phyloP scores from a whole-genome alignment of 1,284 basidiomycete species.

The Grifola frondosa region DNA sequence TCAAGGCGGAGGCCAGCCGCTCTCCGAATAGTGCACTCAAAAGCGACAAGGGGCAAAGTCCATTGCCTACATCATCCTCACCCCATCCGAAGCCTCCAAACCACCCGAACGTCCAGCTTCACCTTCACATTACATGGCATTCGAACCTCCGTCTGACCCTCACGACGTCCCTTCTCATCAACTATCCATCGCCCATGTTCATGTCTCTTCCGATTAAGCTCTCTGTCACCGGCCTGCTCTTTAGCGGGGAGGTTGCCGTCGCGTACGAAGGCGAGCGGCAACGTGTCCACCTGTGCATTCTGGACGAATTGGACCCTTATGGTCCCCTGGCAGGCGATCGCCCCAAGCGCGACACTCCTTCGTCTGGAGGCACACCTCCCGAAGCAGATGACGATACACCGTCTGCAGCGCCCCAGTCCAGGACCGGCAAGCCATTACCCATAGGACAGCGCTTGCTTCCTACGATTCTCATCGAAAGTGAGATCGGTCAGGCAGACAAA shows the following conservation, averaged over 20 bases:
- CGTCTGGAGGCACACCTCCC: slow-evolving; percentile 29
- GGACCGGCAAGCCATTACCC: slow-evolving; percentile 58
- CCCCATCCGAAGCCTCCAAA: slow-evolving; percentile 29
- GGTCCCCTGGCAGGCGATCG: slow-evolving; percentile 58
- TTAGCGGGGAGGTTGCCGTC: slow-evolving; percentile 84
- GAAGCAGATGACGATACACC: slow-evolving; percentile 41
- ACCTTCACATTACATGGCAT: slow-evolving; percentile 73
- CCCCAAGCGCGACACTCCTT: slow-evolving; percentile 44
- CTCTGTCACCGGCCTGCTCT: slow-evolving; percentile 83
- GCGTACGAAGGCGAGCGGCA: slow-evolving; percentile 86
- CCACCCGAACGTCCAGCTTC: slow-evolving; percentile 74
- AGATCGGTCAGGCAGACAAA: slow-evolving; percentile 95
- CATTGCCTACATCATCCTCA: slow-evolving; percentile 7
- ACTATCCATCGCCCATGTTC: slow-evolving; percentile 93
- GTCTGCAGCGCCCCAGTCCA: slow-evolving; percentile 28
- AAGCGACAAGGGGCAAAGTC: neutral
- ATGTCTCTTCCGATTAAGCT: slow-evolving; percentile 96
- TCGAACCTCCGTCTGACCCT: slow-evolving; percentile 81
- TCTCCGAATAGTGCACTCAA: slow-evolving; percentile 3
- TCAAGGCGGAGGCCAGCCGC: slow-evolving; percentile 5
- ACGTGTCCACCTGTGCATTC: slow-evolving; percentile 84
- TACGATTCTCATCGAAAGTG: slow-evolving; percentile 91
- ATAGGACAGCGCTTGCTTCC: slow-evolving; percentile 87
- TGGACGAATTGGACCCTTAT: slow-evolving; percentile 84
- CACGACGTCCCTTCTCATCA: slow-evolving; percentile 92